Conservation (phyloP, 495 filamentous ascomycete species). For the Tuber calosporum region DNA sequence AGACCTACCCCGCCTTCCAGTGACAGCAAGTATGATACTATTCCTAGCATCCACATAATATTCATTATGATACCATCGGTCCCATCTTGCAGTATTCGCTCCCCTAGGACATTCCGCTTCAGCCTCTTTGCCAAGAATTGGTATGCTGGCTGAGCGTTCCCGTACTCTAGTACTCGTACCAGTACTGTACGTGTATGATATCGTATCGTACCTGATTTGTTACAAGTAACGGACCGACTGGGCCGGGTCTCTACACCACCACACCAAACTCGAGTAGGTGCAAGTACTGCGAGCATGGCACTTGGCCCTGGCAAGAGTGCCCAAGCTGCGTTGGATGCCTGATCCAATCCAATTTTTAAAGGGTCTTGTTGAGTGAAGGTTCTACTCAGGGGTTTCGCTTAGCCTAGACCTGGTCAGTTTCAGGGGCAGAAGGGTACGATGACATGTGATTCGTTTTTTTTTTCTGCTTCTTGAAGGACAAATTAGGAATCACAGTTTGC, state of each 20-base stretch:
- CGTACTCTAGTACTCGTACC: too few relatives aligned
- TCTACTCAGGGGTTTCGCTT: neutral
- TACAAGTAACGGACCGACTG: neutral
- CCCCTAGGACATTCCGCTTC: neutral
- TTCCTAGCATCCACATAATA: neutral
- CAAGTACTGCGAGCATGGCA: neutral
- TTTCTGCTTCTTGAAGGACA: neutral
- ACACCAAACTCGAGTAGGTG: neutral
- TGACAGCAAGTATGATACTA: neutral
- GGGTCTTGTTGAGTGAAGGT: neutral
- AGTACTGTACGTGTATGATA: too few relatives aligned
- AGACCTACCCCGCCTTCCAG: neutral
- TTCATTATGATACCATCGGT: neutral
- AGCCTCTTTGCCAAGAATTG: neutral
- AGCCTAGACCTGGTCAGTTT: neutral
- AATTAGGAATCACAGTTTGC: neutral
- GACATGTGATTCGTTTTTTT: neutral
- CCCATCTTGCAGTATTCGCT: neutral
- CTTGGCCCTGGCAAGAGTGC: neutral
- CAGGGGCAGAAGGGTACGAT: neutral
- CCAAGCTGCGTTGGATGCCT: neutral
- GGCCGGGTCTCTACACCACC: neutral
- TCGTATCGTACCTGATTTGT: neutral
- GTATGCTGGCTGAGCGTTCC: neutral
- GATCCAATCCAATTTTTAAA: neutral